phyloP scores from a whole-genome alignment of 176 grass and related monocot genomes.

The Musa troglodytarum region DNA sequence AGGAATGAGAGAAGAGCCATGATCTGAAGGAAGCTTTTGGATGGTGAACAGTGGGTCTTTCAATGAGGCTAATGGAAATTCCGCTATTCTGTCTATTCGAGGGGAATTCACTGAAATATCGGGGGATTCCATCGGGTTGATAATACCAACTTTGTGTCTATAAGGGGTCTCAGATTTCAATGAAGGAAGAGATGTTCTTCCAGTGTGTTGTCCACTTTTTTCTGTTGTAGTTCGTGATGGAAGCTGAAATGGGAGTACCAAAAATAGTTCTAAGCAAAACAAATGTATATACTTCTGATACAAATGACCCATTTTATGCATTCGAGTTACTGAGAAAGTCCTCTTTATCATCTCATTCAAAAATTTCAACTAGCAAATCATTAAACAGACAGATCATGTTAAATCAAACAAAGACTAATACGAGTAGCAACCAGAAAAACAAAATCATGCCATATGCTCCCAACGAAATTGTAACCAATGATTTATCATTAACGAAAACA shows the following conservation, averaged over 20 bases:
- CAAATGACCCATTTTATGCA: not conserved
- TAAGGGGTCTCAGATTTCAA: slow-evolving; percentile 31
- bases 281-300: not conserved
- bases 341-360: not conserved
- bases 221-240: slow-evolving; percentile 23
- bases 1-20: slow-evolving; percentile 37
- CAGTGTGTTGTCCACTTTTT: slow-evolving; percentile 20
- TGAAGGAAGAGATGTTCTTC: slow-evolving; percentile 60
- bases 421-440: too few species aligned
- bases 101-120: slow-evolving; percentile 78
- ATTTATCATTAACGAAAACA: not conserved
- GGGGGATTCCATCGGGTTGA: slow-evolving; percentile 46
- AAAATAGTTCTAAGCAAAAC: not conserved
- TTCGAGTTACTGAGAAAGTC: not conserved
- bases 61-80: slow-evolving; percentile 65
- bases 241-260: slow-evolving; percentile 15
- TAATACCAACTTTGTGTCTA: slow-evolving; percentile 31
- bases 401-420: too few species aligned
- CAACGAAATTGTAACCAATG: too few species aligned
- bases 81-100: slow-evolving; percentile 76
- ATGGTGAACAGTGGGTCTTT: slow-evolving; percentile 44
- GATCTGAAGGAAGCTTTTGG: slow-evolving; percentile 23
- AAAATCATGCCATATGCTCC: too few species aligned
- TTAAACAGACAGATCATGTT: not conserved
- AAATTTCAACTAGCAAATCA: not conserved